Conservation (phyloP, 345 rosid species). For the Noccaea caerulescens region DNA sequence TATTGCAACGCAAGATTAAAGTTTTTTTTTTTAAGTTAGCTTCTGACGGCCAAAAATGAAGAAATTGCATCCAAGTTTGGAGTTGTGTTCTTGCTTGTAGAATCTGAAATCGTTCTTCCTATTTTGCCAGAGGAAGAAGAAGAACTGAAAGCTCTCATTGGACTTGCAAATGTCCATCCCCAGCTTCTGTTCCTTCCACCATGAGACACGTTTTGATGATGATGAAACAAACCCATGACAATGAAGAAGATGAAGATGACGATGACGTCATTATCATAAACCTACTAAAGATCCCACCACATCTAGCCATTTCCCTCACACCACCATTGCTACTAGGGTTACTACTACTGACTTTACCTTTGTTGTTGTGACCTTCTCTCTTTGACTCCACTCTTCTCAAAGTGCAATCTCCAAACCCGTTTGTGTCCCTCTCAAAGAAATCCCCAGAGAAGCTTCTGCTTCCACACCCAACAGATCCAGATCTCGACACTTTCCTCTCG, state of each 20-base stretch:
- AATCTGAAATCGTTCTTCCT: slow-evolving; percentile 41
- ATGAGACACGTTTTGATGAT: slow-evolving; percentile 17
- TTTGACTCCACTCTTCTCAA: slow-evolving; percentile 94
- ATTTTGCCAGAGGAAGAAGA: slow-evolving; percentile 47
- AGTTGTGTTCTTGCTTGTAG: slow-evolving; percentile 42
- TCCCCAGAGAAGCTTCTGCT: slow-evolving; percentile 98
- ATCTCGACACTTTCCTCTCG: slow-evolving; percentile 93
- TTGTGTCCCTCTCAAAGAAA: slow-evolving; percentile 92
- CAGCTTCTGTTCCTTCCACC: slow-evolving; percentile 70
- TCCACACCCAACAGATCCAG: slow-evolving; percentile 98
- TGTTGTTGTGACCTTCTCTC: slow-evolving; percentile 70
- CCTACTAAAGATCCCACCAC: slow-evolving; percentile 96
- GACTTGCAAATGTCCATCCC: slow-evolving; percentile 95
- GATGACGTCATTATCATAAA: slow-evolving; percentile 75
- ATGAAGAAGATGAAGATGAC: slow-evolving; percentile 73
- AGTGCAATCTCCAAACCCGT: slow-evolving; percentile 96
- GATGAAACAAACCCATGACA: slow-evolving; percentile 55
- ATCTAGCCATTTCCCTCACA: slow-evolving; percentile 76
- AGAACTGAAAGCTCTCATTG: slow-evolving; percentile 81
- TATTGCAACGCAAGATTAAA: slow-evolving; percentile 22
- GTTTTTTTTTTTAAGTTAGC: slow-evolving; percentile 24
- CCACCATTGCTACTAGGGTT: slow-evolving; percentile 19
- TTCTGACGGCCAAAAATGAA: slow-evolving; percentile 68
- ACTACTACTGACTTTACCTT: slow-evolving; percentile 36
- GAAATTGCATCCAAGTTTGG: slow-evolving; percentile 72